Evolutionary conservation across 257 asterid species (phyloP).

Genomic region (Fraxinus pennsylvanica): DNA sequence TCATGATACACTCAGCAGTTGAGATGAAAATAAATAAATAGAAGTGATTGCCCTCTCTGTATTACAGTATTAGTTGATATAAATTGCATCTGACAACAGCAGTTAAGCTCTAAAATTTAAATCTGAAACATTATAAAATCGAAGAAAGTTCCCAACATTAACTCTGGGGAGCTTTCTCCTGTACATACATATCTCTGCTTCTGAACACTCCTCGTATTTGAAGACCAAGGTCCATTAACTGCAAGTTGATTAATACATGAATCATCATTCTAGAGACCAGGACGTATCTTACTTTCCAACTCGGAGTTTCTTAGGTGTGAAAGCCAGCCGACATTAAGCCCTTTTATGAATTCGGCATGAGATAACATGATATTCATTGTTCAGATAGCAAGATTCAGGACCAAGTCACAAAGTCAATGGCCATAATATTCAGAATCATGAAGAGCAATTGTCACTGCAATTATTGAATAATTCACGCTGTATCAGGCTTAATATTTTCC

Average conservation of each 20-base stretch:
- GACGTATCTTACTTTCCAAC: background rate
- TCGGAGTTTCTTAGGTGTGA: background rate
- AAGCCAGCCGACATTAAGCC: background rate
- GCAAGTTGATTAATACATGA: background rate
- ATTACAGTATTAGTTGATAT: too few species aligned
- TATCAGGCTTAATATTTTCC: conserved; percentile 9
- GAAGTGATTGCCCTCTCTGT: background rate
- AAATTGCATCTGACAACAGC: background rate
- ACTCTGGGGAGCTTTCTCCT: background rate
- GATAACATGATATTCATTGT: background rate
- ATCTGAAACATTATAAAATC: background rate
- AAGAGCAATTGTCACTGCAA: conserved; percentile 5
- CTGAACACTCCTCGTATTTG: background rate
- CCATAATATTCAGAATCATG: background rate
- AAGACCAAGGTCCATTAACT: background rate
- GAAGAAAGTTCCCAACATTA: background rate
- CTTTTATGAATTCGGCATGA: background rate
- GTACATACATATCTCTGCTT: background rate
- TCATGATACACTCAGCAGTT: background rate
- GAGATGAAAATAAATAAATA: background rate
- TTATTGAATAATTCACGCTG: background rate
- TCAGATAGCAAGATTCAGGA: conserved; percentile 6
- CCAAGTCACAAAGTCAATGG: conserved; percentile 9
- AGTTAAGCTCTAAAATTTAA: background rate
- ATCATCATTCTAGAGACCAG: background rate